These are phyloP conservation scores for Tylopilus plumbeoviolaceoides DNA, from an alignment of 768 basidiomycete species.

Conservation along the genomic window DNA sequence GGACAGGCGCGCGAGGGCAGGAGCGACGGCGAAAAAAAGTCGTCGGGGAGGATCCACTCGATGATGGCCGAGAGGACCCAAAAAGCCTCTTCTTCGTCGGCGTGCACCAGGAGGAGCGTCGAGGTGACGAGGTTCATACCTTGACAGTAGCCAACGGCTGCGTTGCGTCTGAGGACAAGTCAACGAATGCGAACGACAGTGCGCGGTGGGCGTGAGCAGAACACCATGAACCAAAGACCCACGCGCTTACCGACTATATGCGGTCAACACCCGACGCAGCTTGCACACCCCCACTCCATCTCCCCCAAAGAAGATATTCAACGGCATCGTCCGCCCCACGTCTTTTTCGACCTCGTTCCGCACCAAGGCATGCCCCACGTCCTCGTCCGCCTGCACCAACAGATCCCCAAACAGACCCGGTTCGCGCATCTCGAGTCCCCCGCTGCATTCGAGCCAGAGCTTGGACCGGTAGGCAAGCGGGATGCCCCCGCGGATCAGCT, in stretches of 20 bases:
- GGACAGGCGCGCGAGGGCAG: slow-evolving; percentile 94
- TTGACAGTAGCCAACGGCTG: slow-evolving; percentile 90
- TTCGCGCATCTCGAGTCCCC: slow-evolving; percentile 86
- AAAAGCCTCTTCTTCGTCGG: slow-evolving; percentile 96
- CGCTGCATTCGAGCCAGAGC: slow-evolving; percentile 92
- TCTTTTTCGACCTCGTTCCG: slow-evolving; percentile 93
- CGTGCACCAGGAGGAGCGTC: slow-evolving; percentile 86
- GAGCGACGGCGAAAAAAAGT: slow-evolving; percentile 91
- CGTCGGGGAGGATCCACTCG: slow-evolving; percentile 82
- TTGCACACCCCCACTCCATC: slow-evolving; percentile 95
- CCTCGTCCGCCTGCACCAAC: slow-evolving; percentile 48
- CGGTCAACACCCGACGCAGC: slow-evolving; percentile 81
- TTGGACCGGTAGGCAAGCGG: slow-evolving; percentile 85
- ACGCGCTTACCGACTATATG: slow-evolving; percentile 78
- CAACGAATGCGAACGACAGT: too few relatives aligned
- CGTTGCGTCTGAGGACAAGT: slow-evolving; percentile 66
- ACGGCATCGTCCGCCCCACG: slow-evolving; percentile 85
- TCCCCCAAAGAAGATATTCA: slow-evolving; percentile 96
- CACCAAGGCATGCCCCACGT: slow-evolving; percentile 46
- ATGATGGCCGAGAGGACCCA: slow-evolving; percentile 91
- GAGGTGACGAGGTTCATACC: slow-evolving; percentile 96
- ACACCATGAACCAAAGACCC: not conserved
- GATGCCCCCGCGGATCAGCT: slow-evolving; percentile 79
- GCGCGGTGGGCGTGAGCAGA: not conserved
- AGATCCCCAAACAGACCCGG: slow-evolving; percentile 89